Base-by-base conservation (phyloP, 1,284 basidiomycete genomes). In the Cryptococcus hybrid region DNA sequence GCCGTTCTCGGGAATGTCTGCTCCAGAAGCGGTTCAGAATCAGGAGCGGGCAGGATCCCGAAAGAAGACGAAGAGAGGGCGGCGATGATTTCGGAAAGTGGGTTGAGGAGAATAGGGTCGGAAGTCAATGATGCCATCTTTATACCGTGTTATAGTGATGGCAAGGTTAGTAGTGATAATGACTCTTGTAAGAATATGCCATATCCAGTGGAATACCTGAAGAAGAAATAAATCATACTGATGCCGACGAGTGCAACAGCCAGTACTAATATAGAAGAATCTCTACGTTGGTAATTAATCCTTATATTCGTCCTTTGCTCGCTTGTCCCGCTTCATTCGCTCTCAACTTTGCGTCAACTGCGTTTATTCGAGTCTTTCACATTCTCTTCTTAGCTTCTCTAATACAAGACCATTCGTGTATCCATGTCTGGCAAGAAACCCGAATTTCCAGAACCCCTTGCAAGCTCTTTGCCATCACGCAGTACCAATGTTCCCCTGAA, bases 71-170 rank as follows among this genome's bases (percentile, higher is more conserved):
- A 59, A 3, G 54, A 34, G 12, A 76, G 60, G 12, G 70, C 70
- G 8, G 52, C 52, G 39, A 49, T 50, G 9, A 76, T 64, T 59
- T 76, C 74, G 5, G 65, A 40, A 12, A 71, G n/a, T 3, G 74
- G 74, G 58, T 76, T 62, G 30, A 66, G 51, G 24, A 72, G 69
- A 57, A 74, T 64, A 58, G 71, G 73, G 47, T 55, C 35, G 18
- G 61, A 24, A 13, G 58, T 35, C 34, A 38, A 18, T 3, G 18
- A 13, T 37, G 40, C 12, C 47, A 45, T 47, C 18, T 18, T 18
- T 18, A 18, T 18, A 18, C 18, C 39, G 42, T 44, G 35, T 38
- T 9, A 7, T 48, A 13, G 24, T 47, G 43, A 12, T 45, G 43
- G 43, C 18, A 18, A 13, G 43, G 43, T 6, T 24, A 45, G 11